Base-by-base conservation (phyloP, 2,329 filamentous ascomycete genomes). In the Metarhizium anisopliae region DNA sequence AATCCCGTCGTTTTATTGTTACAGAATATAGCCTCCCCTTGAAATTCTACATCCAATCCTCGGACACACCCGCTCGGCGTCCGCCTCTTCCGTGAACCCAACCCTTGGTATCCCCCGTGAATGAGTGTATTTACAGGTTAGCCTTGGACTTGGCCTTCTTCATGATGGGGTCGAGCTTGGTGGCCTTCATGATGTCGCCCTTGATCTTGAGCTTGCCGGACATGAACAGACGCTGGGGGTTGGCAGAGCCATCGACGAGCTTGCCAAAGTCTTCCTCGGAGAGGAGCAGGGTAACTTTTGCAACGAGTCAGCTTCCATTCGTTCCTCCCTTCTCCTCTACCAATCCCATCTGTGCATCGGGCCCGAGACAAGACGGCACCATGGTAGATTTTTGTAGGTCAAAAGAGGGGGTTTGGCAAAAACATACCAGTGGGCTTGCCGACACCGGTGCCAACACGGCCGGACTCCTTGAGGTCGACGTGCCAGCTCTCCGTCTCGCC, bases 141-240 rank as follows among this genome's bases (percentile, higher is more conserved):
- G 89, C 82, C 80, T 90, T 89, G 66, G 77, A 79, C 77, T 90
- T 87, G 42, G 89, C 88, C 80, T 91, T 94, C 81, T 90, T 91
- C 62, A 96, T 77, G 66, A 97, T 87, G 45, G 90, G 89, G 75
- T 96, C 91, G 74, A 96, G 84, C 85, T 95, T 96, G 58, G 92
- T 96, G 42, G 94, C 89, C 83, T 96, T 96, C 93, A 97, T 97
- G 59, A 97, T 85, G 72, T 97, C 91, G 60, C 94, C 94, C 84
- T 91, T 95, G 70, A 97, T 84, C 88, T 97, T 99, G 69, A 99
- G 80, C 81, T 96, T 96, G 66, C 94, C 94, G n/a, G 83, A 83
- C 93, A 99, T 97, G 77, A 97, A 96, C 61, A 99, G 77, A 64
- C 86, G 85, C 80, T 99, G 94, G 56, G 94, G 91, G 69, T 96